Base-by-base conservation (phyloP, 305 asterid genomes). In the Fraxinus sp. region DNA sequence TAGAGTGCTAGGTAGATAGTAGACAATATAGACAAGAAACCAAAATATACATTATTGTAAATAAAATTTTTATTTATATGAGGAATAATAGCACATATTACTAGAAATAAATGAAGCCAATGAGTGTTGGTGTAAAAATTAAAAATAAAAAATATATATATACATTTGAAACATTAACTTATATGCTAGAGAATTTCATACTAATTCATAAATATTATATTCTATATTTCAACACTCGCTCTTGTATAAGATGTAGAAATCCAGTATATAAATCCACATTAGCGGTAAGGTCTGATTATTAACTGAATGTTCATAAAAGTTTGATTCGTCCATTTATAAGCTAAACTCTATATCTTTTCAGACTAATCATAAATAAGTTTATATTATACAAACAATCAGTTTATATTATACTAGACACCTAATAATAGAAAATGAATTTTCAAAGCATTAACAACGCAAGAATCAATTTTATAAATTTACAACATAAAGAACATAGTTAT, bases 1-100 rank as follows among this genome's bases (percentile, higher is more conserved):
- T 92, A 95, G 88, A 93, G 93, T 89, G 95, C 99, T 95, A 95
- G 83, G 88, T 90, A 88, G 89, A 90, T 92, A 81, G 90, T 91
- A 91, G 93, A 90, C 90, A 90, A 85, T 89, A 92, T 83, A 86
- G 84, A 86, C 85, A 86, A 86, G 85, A 84, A 88, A 85, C 75
- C 80, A 80, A 88, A 71, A 85, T 83, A 86, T 88, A 78, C 78
- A 72, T 85, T 86, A 89, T 83, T 77, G 83, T 82, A 83, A 82
- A 77, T 86, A 87, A 77, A 78, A 84, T 80, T 70, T 79, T 52
- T 78, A 84, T 79, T 64, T 85, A 84, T 86, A 86, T 0, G 64
- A 70, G 84, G 76, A 79, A 35, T 55, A 77, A 55, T 37, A 76
- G 68, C 32, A 28, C 30, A 79, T 14, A 46, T 14, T 84, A 86